Percentiles rank a stretch among this genome's conserved stretches.
phyloP scores from a whole-genome alignment of 805 yeast genomes.

The Barnettozyma wickerhamii region DNA sequence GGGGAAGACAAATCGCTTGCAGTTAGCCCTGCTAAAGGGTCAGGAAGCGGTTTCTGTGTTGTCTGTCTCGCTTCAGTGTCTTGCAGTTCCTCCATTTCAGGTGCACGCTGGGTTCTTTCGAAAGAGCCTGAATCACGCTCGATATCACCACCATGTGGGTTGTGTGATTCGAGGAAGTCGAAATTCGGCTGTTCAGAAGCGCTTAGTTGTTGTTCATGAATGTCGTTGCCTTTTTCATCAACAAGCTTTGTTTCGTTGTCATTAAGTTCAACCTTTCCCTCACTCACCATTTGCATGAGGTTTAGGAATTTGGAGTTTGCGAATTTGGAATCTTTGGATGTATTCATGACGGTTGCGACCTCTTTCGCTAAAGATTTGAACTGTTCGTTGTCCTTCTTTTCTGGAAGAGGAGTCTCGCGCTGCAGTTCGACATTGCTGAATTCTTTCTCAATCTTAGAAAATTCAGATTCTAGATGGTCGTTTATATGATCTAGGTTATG shows the following conservation, averaged over 20 bases:
- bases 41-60: slow-evolving; percentile 16
- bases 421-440: neutral
- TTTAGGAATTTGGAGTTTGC: slow-evolving; percentile 24
- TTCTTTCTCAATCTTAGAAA: slow-evolving; percentile 12
- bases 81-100: slow-evolving; percentile 6
- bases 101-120: slow-evolving; percentile 11
- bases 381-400: slow-evolving; percentile 12
- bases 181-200: slow-evolving; percentile 8
- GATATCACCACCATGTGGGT: slow-evolving; percentile 9
- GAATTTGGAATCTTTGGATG: slow-evolving; percentile 17
- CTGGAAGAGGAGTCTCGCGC: slow-evolving; percentile 1
- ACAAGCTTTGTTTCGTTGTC: slow-evolving; percentile 23
- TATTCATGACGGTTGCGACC: slow-evolving; percentile 23
- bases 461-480: slow-evolving; percentile 16
- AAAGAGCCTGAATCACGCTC: slow-evolving; percentile 1
- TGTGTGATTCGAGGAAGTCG: slow-evolving; percentile 3
- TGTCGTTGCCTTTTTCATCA: slow-evolving; percentile 22
- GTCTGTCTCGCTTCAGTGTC: slow-evolving; percentile 4
- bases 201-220: slow-evolving; percentile 14
- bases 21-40: slow-evolving; percentile 22
- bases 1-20: slow-evolving; percentile 22
- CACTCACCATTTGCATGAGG: slow-evolving; percentile 22
- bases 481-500: slow-evolving; percentile 13
- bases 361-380: slow-evolving; percentile 25
- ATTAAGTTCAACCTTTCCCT: slow-evolving; percentile 22